phyloP scores from a whole-genome alignment of 495 filamentous ascomycete species.

The Echria macrotheca region DNA sequence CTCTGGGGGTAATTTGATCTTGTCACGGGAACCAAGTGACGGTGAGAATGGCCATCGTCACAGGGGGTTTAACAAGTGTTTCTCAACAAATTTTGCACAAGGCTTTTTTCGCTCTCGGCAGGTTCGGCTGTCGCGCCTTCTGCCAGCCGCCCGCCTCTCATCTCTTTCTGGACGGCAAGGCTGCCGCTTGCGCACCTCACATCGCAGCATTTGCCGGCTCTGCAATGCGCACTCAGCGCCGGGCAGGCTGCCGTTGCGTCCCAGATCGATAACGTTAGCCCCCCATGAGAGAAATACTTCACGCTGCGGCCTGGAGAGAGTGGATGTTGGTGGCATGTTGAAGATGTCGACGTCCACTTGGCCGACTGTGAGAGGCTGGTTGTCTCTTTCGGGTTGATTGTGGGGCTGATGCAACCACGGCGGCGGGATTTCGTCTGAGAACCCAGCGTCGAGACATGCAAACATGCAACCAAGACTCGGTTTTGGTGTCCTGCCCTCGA shows the following conservation, averaged over 20 bases:
- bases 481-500: too few species aligned
- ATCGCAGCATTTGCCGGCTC: not conserved
- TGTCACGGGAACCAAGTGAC: not conserved
- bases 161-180: not conserved
- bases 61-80: not conserved
- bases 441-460: too few species aligned
- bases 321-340: constrained; percentile 6
- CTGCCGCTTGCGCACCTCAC: not conserved
- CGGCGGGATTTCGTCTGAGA: too few species aligned
- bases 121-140: not conserved
- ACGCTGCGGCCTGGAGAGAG: not conserved
- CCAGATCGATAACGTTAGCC: not conserved
- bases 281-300: not conserved
- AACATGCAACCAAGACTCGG: too few species aligned
- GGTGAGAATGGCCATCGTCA: constrained; percentile 5
- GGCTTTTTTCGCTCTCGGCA: not conserved
- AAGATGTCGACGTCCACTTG: constrained; percentile 26
- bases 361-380: constrained; percentile 29
- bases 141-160: not conserved
- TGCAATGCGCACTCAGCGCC: constrained; percentile 8
- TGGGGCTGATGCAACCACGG: constrained; percentile 12
- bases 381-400: not conserved
- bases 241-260: constrained; percentile 1
- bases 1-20: not conserved
- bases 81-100: constrained; percentile 9